phyloP scores from a whole-genome alignment of 2,329 filamentous ascomycete species.

The Penicillium aurantiogriseum region DNA sequence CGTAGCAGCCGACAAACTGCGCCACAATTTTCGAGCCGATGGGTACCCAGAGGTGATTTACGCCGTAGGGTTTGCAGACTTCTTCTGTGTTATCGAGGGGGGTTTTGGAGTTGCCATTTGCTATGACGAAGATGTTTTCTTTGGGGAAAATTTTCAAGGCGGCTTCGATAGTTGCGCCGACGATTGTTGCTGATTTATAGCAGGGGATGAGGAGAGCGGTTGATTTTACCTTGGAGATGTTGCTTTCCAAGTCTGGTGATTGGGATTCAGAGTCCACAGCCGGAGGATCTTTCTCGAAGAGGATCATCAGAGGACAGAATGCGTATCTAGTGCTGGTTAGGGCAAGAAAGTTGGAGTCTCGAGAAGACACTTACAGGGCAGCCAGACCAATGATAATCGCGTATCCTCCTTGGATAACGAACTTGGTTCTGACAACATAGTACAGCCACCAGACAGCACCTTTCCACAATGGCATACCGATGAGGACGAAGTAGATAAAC shows the following conservation, averaged over 20 bases:
- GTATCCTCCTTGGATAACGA: slow-evolving; percentile 12
- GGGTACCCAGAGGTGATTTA: too few species aligned
- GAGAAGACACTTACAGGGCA: too few species aligned
- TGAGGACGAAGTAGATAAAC: slow-evolving; percentile 49
- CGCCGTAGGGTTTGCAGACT: too few species aligned
- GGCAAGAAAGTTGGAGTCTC: too few species aligned
- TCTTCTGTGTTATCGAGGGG: too few species aligned
- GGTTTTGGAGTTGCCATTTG: too few species aligned
- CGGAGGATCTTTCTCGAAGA: too few species aligned
- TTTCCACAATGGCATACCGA: slow-evolving; percentile 49
- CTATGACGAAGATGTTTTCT: slow-evolving; percentile 16
- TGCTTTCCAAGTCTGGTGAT: slow-evolving; percentile 19
- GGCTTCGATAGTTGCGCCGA: slow-evolving; percentile 45
- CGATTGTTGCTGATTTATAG: slow-evolving; percentile 47
- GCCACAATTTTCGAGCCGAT: too few species aligned
- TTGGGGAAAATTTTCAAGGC: slow-evolving; percentile 49
- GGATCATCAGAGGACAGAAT: too few species aligned
- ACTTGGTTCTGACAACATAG: slow-evolving; percentile 42
- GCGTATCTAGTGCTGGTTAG: too few species aligned
- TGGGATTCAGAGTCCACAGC: neutral
- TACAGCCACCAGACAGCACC: slow-evolving; percentile 47
- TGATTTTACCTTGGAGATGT: slow-evolving; percentile 24
- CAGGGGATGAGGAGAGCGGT: slow-evolving; percentile 50
- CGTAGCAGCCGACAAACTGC: too few species aligned
- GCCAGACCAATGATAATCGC: too few species aligned